Evolutionary conservation across 1,284 basidiomycete genomes (phyloP).

Genomic region (Coniferiporia weirii): DNA sequence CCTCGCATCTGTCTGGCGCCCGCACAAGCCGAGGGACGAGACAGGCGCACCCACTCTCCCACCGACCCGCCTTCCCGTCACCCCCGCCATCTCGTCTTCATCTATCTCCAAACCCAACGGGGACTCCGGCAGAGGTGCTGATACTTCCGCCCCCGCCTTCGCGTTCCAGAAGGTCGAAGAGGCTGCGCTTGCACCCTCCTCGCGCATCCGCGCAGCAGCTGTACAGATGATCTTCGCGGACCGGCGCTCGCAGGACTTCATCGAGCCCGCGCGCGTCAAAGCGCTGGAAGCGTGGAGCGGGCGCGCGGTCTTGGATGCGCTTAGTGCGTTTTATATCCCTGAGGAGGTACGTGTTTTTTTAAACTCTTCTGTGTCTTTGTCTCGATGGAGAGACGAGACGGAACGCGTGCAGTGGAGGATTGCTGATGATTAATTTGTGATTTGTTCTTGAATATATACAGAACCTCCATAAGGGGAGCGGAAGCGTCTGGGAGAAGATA

Average conservation of each 20-base stretch:
- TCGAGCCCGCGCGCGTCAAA: constrained; percentile 63
- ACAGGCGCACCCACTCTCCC: constrained; percentile 25
- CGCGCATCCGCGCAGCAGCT: constrained; percentile 64
- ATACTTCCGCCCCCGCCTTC: too few relatives aligned
- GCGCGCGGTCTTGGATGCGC: constrained; percentile 43
- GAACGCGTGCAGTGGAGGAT: not conserved
- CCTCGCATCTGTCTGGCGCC: constrained; percentile 56
- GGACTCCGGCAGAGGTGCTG: too few relatives aligned
- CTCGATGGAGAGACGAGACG: not conserved
- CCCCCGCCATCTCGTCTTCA: constrained; percentile 27
- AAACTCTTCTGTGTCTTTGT: constrained; percentile 25
- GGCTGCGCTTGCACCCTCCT: not conserved
- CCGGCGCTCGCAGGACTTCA: constrained; percentile 69
- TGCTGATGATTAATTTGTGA: not conserved
- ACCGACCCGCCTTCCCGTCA: constrained; percentile 25
- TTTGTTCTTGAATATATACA: constrained; percentile 21
- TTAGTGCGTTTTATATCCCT: constrained; percentile 33
- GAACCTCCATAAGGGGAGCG: constrained; percentile 38
- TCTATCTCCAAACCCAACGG: constrained; percentile 24
- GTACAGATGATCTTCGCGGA: constrained; percentile 85
- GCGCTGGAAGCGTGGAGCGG: constrained; percentile 66
- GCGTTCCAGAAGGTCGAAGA: too few relatives aligned
- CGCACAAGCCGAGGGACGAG: constrained; percentile 14
- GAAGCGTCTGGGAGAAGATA: constrained; percentile 39
- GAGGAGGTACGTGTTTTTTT: constrained; percentile 37